Evolutionary conservation across 169 alveolate genomes (phyloP), one percentile per base, ranked within the genome.

Genomic region (Babesia sp.): DNA sequence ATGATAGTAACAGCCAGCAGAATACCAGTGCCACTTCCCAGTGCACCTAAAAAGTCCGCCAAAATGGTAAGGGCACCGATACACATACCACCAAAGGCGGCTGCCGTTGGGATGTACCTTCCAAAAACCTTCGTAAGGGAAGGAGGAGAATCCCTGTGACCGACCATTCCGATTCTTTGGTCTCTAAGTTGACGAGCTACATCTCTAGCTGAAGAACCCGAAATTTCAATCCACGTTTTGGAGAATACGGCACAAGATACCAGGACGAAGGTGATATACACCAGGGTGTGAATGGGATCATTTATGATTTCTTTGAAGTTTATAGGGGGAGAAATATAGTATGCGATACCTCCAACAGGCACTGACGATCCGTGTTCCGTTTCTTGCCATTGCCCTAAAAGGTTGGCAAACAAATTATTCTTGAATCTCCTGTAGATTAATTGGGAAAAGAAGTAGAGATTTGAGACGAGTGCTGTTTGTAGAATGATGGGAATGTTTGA

Each of bases 41-140:
- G 96, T 31, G 99, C 99, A 26, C 99, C 99, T 50, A 98, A 91
- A 84, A 98, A 96, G 84, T 98, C 99, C 39, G 99, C 99, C 54
- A 97, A 81, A 71, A 98, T 96, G 41, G 99, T 96, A 58, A 98
- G 90, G 12, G 98, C 98, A 41, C 99, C 99, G 83, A 98, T 97
- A 85, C 99, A 98, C 99, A 97, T 95, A 39, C 99, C 99, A 24
- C 99, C 99, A 80, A 98, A 97, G 36, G 99, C 98, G 18, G 99
- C 99, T 0, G 99, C 99, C 37, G 98, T 97, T n/a, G 99, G 99
- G 70, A 98, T 98, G 87, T 97, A 97, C 84, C 93, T 74, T 50
- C 90, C 85, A 54, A 89, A 89, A 7, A 89, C 93, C 33, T 84
- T 81, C 18, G 93, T 89, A 31, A 89, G 81, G 2, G 93, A 89